Evolutionary conservation across 2,329 filamentous ascomycete species (phyloP), one percentile per base, ranked within the genome.

Genomic region (Karstenula rhodostoma): DNA sequence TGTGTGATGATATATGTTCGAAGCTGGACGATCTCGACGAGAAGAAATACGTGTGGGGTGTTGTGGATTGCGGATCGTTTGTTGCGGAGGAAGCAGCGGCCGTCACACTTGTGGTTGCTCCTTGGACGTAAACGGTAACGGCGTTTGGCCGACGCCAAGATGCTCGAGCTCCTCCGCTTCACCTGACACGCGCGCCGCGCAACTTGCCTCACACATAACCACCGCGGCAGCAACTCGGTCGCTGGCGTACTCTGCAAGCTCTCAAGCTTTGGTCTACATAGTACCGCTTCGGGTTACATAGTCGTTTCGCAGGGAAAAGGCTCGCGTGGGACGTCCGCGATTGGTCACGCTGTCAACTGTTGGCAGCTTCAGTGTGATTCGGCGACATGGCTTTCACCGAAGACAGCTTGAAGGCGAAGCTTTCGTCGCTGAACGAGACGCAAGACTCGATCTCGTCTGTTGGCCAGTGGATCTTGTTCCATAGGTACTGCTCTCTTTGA

Each of bases 391-490:
- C 95, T 48, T 98, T 97, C 81, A 95, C 91, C 67, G 94, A 98
- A 80, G 95, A 99, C 82, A 92, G 93, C 49, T 93, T 99, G 58
- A 88, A 94, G 77, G 93, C 94, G 56, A 97, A 97, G 83, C 89
- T 99, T 56, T 96, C 94, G 33, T 92, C 93, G 44, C 87, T 99
- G 64, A 97, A 97, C 79, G 96, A 99, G 81, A 96, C 93, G 12
- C 94, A 99, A 78, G 95, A 99, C 77, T 96, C 93, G 80, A 98
- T 99, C 74, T 88, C 96, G 62, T 94, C 92, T 37, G 94, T 96
- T 64, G 93, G 95, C 59, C 94, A 98, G 88, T 99, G 96, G 96
- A 95, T 99, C 63, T 96, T 99, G 90, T 99, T 99, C 78, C 94
- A 99, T 81, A 90, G 93, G 93, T 96, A 88, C 68, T 59, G 54